These are phyloP conservation scores for Lactifluus volemus DNA, from an alignment of 768 basidiomycete species.

Conservation along the genomic window DNA sequence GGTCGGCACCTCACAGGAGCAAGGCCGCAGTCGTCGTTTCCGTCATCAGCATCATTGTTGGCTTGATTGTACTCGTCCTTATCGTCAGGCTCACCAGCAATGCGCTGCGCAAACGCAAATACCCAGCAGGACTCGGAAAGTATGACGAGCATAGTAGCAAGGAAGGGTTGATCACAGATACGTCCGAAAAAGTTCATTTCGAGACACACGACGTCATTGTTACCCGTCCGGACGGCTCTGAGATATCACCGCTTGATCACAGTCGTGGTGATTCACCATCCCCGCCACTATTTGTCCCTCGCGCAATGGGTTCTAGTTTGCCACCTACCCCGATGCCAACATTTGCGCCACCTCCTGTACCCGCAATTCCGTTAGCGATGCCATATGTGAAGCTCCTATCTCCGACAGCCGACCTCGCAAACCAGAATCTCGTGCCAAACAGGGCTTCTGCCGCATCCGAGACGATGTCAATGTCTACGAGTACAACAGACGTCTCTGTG, in stretches of 20 bases:
- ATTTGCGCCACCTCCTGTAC: slow-evolving; percentile 15
- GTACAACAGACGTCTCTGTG: slow-evolving; percentile 7
- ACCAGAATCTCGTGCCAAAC: slow-evolving; percentile 13
- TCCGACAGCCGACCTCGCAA: slow-evolving; percentile 16
- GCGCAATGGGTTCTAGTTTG: not conserved
- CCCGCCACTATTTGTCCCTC: not conserved
- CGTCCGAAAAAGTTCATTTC: slow-evolving; percentile 1
- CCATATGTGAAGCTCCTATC: slow-evolving; percentile 17
- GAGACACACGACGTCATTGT: slow-evolving; percentile 15
- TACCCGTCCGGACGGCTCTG: slow-evolving; percentile 16
- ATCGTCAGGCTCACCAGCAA: slow-evolving; percentile 16
- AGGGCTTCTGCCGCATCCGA: slow-evolving; percentile 13
- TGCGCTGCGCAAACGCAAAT: slow-evolving; percentile 14
- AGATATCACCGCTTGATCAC: slow-evolving; percentile 7
- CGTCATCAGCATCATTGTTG: slow-evolving; percentile 13
- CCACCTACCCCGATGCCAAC: slow-evolving; percentile 14
- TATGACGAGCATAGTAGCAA: slow-evolving; percentile 15
- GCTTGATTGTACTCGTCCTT: slow-evolving; percentile 12
- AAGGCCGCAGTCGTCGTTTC: slow-evolving; percentile 13
- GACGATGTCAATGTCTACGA: slow-evolving; percentile 16
- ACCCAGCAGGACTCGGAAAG: slow-evolving; percentile 1
- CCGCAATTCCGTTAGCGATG: slow-evolving; percentile 4
- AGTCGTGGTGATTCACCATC: slow-evolving; percentile 6
- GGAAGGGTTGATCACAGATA: slow-evolving; percentile 11
- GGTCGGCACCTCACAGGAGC: slow-evolving; percentile 1